Percentiles rank a stretch among this genome's conserved stretches.
These are phyloP conservation scores for Paratrypanosoma confusum DNA, from an alignment of 208 protist species.

Conservation along the genomic window DNA sequence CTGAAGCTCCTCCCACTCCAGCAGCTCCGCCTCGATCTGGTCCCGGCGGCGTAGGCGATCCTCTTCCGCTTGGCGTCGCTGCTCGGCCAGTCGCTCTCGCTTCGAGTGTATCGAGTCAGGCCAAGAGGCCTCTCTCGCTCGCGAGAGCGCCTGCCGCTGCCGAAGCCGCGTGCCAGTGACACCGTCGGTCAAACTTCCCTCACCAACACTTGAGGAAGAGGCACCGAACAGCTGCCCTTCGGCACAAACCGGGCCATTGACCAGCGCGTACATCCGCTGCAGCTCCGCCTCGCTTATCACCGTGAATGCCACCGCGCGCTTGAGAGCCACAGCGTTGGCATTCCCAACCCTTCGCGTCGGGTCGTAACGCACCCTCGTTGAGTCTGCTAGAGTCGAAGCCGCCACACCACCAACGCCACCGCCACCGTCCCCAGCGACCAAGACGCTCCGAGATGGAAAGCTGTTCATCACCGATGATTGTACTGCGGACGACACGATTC, in stretches of 20 bases:
- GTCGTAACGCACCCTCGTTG: conserved; percentile 55
- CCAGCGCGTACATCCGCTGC: conserved; percentile 41
- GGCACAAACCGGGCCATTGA: no score
- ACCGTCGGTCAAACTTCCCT: no score
- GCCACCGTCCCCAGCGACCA: no score
- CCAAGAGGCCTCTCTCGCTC: conserved; percentile 40
- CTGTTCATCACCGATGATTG: no score
- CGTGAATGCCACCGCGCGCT: conserved; percentile 30
- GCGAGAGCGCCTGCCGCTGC: conserved; percentile 22
- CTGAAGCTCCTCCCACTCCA: conserved; percentile 6
- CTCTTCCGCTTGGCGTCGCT: conserved; percentile 35
- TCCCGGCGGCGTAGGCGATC: conserved; percentile 49
- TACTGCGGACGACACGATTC: no score
- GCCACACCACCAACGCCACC: no score
- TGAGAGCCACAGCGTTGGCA: conserved; percentile 75
- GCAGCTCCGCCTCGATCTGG: conserved; percentile 24
- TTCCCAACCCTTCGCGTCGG: conserved; percentile 47
- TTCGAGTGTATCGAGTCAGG: conserved; percentile 58
- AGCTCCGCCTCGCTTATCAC: conserved; percentile 71
- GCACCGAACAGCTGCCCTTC: no score
- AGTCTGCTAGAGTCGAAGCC: conserved; percentile 5
- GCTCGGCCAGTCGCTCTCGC: conserved; percentile 50
- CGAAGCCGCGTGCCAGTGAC: no score
- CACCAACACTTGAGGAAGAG: no score
- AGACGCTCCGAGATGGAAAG: no score